These are phyloP conservation scores for Acer yangbiense DNA, from an alignment of 345 rosid genomes.

Conservation along the genomic window DNA sequence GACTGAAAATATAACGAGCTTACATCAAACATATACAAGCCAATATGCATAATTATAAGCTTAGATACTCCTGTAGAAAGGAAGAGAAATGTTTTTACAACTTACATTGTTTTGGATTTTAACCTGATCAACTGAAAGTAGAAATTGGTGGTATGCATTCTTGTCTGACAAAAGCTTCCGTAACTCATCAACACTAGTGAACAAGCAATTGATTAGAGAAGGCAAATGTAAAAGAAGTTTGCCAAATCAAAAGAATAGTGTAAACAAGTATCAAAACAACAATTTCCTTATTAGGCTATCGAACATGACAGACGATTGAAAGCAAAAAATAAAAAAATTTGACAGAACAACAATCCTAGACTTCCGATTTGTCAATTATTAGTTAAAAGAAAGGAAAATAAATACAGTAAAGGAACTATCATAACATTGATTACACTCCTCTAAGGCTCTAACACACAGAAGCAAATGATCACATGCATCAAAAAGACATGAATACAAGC, in stretches of 20 bases:
- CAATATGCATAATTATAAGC: not conserved
- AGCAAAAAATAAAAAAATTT: too few species aligned
- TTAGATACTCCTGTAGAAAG: not conserved
- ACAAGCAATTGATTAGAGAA: constrained; percentile 23
- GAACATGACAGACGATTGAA: not conserved
- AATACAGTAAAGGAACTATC: not conserved
- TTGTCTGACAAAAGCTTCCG: constrained; percentile 82
- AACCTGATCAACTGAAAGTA: constrained; percentile 83
- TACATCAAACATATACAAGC: constrained; percentile 8
- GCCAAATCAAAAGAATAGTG: not conserved
- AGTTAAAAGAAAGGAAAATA: not conserved
- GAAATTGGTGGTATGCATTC: constrained; percentile 78
- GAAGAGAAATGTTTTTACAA: constrained; percentile 9
- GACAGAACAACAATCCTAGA: too few species aligned
- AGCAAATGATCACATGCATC: not conserved
- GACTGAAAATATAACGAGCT: not conserved
- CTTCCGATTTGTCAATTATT: not conserved
- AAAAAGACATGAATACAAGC: not conserved
- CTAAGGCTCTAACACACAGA: not conserved
- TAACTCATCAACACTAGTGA: constrained; percentile 78
- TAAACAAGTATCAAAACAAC: constrained; percentile 3
- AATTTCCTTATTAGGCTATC: not conserved
- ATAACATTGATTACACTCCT: not conserved
- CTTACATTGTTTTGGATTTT: constrained; percentile 87
- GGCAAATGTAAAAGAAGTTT: not conserved